These are phyloP conservation scores for Immersiporthe knoxdaviesiana DNA, from an alignment of 2,329 filamentous ascomycete species.

Conservation along the genomic window DNA sequence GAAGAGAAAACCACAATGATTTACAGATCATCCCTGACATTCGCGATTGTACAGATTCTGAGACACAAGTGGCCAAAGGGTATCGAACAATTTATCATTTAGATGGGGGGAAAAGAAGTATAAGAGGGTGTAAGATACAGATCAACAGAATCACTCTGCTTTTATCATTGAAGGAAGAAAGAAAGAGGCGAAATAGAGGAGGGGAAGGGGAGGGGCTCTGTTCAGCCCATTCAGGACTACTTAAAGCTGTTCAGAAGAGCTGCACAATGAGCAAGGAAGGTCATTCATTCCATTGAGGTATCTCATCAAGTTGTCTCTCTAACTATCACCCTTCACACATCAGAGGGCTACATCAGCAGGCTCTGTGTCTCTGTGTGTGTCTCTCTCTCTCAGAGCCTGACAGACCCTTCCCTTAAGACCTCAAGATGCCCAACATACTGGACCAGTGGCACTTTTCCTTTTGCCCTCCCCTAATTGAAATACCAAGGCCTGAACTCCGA, in stretches of 20 bases:
- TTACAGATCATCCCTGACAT: background rate
- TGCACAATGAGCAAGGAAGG: background rate
- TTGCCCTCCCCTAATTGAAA: background rate
- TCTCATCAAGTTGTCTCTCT: background rate
- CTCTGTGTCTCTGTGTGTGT: background rate
- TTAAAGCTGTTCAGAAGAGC: background rate
- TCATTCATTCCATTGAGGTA: background rate
- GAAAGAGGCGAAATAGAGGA: too few relatives aligned
- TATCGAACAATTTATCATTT: background rate
- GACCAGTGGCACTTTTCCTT: background rate
- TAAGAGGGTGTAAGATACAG: background rate
- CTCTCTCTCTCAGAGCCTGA: background rate
- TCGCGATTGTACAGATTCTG: background rate
- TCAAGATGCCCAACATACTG: background rate
- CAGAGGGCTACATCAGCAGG: background rate
- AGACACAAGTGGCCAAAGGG: background rate
- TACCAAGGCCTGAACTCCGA: slow-evolving; percentile 1
- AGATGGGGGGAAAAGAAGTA: background rate
- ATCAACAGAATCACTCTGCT: background rate
- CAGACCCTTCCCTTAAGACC: background rate
- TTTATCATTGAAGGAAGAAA: too few relatives aligned
- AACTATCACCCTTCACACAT: background rate
- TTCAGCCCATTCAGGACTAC: background rate
- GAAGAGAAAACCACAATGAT: background rate
- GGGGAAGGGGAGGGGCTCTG: too few relatives aligned